Evolutionary conservation across 108 stramenopile genomes (phyloP).

Genomic region (Tribonema minus): DNA sequence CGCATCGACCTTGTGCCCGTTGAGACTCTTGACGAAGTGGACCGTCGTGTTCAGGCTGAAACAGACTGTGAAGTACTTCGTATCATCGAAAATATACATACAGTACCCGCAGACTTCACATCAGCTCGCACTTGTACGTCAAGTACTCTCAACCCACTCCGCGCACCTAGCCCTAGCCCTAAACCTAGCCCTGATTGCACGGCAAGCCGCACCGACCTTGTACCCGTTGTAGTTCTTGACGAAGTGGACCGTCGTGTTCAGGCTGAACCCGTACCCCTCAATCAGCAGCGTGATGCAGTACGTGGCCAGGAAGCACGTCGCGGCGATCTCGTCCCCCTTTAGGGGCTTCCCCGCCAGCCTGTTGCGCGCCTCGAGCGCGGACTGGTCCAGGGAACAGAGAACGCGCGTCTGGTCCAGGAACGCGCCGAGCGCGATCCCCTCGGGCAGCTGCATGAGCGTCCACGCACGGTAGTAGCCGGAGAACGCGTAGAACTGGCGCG

Average conservation of each 20-base stretch:
- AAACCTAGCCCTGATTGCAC: no score
- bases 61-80: no score
- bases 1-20: no score
- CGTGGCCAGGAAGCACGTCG: constrained; percentile 72
- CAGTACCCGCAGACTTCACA: no score
- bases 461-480: constrained; percentile 65
- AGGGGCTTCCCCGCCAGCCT: constrained; percentile 34
- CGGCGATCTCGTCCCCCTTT: constrained; percentile 50
- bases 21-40: no score
- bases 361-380: constrained; percentile 62
- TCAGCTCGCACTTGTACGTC: no score
- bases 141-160: no score
- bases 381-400: constrained; percentile 63
- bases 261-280: constrained; percentile 72
- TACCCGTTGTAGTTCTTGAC: constrained; percentile 71
- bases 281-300: constrained; percentile 66
- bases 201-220: constrained; percentile 38
- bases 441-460: constrained; percentile 32
- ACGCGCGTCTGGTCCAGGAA: constrained; percentile 51
- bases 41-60: no score
- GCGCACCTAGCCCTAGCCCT: no score
- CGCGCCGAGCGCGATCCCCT: constrained; percentile 48
- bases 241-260: constrained; percentile 63
- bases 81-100: no score
- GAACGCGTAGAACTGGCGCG: constrained; percentile 69